Base-by-base conservation (phyloP, 441 rosid species). In the Populus hybrid region DNA sequence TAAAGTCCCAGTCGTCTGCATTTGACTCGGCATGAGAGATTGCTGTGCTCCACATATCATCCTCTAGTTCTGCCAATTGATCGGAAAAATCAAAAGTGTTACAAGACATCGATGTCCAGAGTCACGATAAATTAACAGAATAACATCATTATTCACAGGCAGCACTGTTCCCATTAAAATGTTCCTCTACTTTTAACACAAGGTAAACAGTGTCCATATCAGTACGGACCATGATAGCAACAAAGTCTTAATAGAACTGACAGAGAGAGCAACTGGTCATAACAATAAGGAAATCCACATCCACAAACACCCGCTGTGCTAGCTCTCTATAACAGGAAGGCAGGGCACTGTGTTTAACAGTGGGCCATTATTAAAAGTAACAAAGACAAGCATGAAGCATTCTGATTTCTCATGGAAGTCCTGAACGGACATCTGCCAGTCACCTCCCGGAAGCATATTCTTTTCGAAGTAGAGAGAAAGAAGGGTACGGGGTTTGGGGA, bases 1-100 rank as follows among this genome's bases (percentile, higher is more conserved):
- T 56, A 74, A 89, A 90, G 77, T 95, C 97, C 31, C 79, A 68
- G 6, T 89, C 89, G 20, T 80, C 86, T 12, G 84, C 69, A 75
- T 76, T 89, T 21, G 80, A 85, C 68, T 87, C 86, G 3, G 79
- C 29, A 6, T 84, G 71, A 20, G 86, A 83, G 28, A 84, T 35
- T 24, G 79, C 75, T 8, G 82, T 76, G 79, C 86, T 83, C 90
- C 88, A 84, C 8, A 33, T 72, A 73, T 85, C 89, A 21, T 86
- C 90, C 45, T 85, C 89, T 6, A 79, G 31, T 23, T 87, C 93
- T 53, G 73, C 69, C 14, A 69, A 77, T 63, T 76, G 85, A 75
- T 89, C 97, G 89, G 23, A 65, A 70, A 74, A 75, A 14, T 7
- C 6, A 16, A 20, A 69, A n/a, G 12, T 1, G 23, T 9, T 21